Evolutionary conservation across 345 rosid species (phyloP).

Genomic region (Boechera divaricarpa): DNA sequence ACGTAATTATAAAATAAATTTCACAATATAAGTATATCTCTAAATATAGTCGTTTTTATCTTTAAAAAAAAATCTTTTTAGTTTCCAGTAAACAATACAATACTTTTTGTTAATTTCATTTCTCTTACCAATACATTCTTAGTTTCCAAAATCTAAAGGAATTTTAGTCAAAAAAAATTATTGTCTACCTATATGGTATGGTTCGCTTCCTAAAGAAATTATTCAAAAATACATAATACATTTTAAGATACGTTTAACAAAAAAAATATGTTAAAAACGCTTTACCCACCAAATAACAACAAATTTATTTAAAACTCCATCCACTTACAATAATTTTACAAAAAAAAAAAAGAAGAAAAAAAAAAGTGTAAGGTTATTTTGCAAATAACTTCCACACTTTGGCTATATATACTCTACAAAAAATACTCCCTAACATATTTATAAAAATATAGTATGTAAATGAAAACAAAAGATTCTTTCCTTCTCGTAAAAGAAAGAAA

Average conservation of each 20-base stretch:
- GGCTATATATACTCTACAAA: background rate
- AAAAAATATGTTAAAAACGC: too few relatives aligned
- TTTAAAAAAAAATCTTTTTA: too few relatives aligned
- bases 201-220: background rate
- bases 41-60: too few relatives aligned
- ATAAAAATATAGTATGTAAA: background rate
- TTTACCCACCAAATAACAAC: too few relatives aligned
- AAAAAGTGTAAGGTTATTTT: background rate
- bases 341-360: too few relatives aligned
- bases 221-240: too few relatives aligned
- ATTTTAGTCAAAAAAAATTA: background rate
- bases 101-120: background rate
- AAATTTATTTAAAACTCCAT: too few relatives aligned
- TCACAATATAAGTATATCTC: background rate
- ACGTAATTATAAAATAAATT: background rate
- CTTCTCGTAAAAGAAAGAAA: conserved; percentile 45
- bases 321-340: too few relatives aligned
- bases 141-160: background rate
- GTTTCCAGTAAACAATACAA: background rate
- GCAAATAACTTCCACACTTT: background rate
- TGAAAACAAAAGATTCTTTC: conserved; percentile 34
- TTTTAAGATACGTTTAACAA: too few relatives aligned
- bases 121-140: background rate
- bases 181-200: background rate
- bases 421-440: background rate